Base-by-base conservation (phyloP, 2,329 filamentous ascomycete genomes). In the Dothideomycetes sp. region DNA sequence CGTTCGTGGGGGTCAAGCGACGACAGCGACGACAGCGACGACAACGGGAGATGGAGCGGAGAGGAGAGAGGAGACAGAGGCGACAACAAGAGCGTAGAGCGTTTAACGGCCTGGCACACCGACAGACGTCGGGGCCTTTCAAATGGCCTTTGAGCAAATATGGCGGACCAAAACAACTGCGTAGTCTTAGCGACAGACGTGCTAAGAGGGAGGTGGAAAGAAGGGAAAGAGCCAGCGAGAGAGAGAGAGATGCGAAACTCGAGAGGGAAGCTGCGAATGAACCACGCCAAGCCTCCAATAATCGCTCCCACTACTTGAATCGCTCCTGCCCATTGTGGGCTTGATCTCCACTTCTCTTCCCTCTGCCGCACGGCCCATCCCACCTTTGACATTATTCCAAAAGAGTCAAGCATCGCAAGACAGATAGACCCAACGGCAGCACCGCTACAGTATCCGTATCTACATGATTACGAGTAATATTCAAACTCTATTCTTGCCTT, bases 121-220 rank as follows among this genome's bases (percentile, higher is more conserved):
- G 56, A 53, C 54, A 45, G n/a, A 49, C 52, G 54, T 53, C 51
- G 51, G 55, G 56, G 56, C 56, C 55, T 53, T 57, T 38, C 32
- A 43, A 45, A 47, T 52, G 51, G 53, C 51, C 53, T 51, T 40
- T 39, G 32, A 34, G 27, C 18, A 36, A 34, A 46, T 47, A 39
- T 32, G 50, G 35, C 37, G 37, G 44, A 49, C 43, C 48, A 53
- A 54, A 51, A 51, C 45, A 35, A 44, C 45, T 42, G 40, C 23
- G 33, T 46, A 28, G 38, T 50, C 39, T 45, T 20, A 40, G 36
- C 28, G 44, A n/a, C n/a, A n/a, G n/a, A 7, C 22, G 22, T 33
- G 37, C 27, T 22, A 12, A 33, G 25, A 33, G 15, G 37, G 33
- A 28, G 37, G 44, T 48, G 46, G 45, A 44, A 39, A 40, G 36